phyloP scores from a whole-genome alignment of 352 stramenopile species.

The Phytophthora nicotianae region DNA sequence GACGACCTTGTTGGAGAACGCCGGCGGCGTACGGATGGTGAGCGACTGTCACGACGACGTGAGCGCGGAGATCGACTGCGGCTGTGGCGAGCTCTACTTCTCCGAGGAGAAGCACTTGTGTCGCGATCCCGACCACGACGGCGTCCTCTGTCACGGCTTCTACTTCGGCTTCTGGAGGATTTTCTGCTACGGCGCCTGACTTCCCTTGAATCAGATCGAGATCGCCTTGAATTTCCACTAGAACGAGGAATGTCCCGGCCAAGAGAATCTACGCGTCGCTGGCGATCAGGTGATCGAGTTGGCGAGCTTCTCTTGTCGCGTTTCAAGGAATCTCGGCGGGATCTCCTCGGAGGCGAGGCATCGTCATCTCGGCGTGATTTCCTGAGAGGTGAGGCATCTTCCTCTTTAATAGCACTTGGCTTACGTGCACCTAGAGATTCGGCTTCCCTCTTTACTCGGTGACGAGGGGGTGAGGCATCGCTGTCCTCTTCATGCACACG shows the following conservation, averaged over 20 bases:
- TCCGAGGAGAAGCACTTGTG: conserved; percentile 7
- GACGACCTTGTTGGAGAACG: conserved; percentile 26
- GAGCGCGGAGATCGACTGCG: conserved; percentile 29
- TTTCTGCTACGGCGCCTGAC: conserved; percentile 14
- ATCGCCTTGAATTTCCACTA: conserved; percentile 13
- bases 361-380: conserved; percentile 22
- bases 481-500: conserved; percentile 5
- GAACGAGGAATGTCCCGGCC: conserved; percentile 30
- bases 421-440: background rate
- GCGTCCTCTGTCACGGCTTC: conserved; percentile 13
- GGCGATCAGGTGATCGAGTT: conserved; percentile 23
- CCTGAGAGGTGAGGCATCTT: conserved; percentile 29
- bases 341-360: conserved; percentile 30
- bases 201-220: conserved; percentile 7
- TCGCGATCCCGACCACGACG: conserved; percentile 4
- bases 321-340: conserved; percentile 15
- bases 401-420: conserved; percentile 1
- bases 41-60: conserved; percentile 22
- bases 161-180: conserved; percentile 12
- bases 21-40: conserved; percentile 15
- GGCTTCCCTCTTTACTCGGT: conserved; percentile 9
- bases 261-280: conserved; percentile 38
- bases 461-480: conserved; percentile 29
- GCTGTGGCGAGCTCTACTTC: conserved; percentile 15
- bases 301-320: conserved; percentile 7